phyloP scores from a whole-genome alignment of 1,284 basidiomycete species.

The Cerioporus squamosus region DNA sequence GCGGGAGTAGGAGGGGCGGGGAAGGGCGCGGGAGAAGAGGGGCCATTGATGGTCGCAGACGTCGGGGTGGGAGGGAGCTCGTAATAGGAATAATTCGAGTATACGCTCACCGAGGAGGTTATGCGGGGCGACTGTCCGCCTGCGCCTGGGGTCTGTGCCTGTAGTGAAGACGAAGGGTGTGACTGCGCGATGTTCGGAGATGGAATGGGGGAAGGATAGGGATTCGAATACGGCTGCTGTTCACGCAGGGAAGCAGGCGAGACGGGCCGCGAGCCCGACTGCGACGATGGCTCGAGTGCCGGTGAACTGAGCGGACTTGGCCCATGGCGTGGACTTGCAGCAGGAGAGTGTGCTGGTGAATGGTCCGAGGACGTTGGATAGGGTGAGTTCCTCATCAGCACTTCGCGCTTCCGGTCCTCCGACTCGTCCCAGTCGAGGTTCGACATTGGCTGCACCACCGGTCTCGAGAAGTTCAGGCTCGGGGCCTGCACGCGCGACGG shows the following conservation, averaged over 20 bases:
- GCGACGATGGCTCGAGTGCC: background rate
- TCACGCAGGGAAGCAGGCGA: conserved; percentile 11
- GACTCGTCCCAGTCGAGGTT: conserved; percentile 36
- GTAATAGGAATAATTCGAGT: conserved; percentile 72
- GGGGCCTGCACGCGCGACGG: conserved; percentile 26
- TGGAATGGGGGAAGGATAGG: background rate
- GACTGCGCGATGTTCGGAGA: background rate
- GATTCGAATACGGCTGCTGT: background rate
- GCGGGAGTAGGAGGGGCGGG: background rate
- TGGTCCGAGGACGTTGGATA: conserved; percentile 8
- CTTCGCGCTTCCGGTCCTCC: conserved; percentile 60
- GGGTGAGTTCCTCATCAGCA: conserved; percentile 59
- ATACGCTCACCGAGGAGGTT: conserved; percentile 50
- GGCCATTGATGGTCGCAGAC: background rate
- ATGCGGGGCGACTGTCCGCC: conserved; percentile 5
- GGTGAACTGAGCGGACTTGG: conserved; percentile 6
- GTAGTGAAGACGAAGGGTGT: conserved; percentile 1
- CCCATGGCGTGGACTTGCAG: conserved; percentile 10
- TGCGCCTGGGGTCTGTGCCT: conserved; percentile 1
- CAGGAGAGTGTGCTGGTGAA: conserved; percentile 14
- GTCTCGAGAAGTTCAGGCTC: conserved; percentile 58
- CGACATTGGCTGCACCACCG: conserved; percentile 47
- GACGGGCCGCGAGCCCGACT: conserved; percentile 5
- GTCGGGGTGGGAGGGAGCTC: conserved; percentile 39
- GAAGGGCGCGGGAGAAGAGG: background rate